phyloP scores from a whole-genome alignment of 805 yeast species.

The Yamadazyma olivae region DNA sequence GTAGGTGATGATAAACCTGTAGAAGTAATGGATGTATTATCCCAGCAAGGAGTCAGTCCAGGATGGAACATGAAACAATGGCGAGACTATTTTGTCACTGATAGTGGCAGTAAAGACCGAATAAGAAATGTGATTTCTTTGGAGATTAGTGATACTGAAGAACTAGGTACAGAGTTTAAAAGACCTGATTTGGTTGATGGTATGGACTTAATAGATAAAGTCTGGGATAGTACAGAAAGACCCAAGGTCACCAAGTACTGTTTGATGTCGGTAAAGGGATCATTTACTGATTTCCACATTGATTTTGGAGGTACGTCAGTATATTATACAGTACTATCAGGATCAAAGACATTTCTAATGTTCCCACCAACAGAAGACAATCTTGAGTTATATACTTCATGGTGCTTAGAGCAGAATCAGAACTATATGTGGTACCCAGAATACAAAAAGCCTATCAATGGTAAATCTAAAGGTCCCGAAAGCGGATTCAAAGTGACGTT shows the following conservation, averaged over 20 bases:
- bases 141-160: constrained; percentile 62
- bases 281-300: constrained; percentile 86
- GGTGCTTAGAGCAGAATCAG: constrained; percentile 72
- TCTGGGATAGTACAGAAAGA: constrained; percentile 50
- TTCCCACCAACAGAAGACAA: constrained; percentile 73
- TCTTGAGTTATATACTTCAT: constrained; percentile 56
- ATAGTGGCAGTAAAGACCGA: constrained; percentile 50
- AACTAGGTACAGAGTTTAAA: constrained; percentile 43
- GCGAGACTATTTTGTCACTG: constrained; percentile 63
- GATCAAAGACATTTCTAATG: constrained; percentile 70
- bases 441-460: constrained; percentile 29
- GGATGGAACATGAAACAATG: constrained; percentile 72
- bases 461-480: constrained; percentile 22
- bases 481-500: constrained; percentile 55
- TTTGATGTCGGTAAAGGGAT: constrained; percentile 76
- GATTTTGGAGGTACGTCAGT: constrained; percentile 94
- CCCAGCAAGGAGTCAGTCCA: constrained; percentile 63
- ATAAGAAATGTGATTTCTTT: constrained; percentile 78
- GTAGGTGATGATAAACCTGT: constrained; percentile 64
- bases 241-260: constrained; percentile 76
- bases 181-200: constrained; percentile 67
- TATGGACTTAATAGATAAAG: constrained; percentile 65
- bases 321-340: constrained; percentile 78
- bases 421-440: constrained; percentile 64
- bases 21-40: constrained; percentile 86